Conservation (phyloP, 2,329 filamentous ascomycete genomes). For the Fusarium chuoi region DNA sequence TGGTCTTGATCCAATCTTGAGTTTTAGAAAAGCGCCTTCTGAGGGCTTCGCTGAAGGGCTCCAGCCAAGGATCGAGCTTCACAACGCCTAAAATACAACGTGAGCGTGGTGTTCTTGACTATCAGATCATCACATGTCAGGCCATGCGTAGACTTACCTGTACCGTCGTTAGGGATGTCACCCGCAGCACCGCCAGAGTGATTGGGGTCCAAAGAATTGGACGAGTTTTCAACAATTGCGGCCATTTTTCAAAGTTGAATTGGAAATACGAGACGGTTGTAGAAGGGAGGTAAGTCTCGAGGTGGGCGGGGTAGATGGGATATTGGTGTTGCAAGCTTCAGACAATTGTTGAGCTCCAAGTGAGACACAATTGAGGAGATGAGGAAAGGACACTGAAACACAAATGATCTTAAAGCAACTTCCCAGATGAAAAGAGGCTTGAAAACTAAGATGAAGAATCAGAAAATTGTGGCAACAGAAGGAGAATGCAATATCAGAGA, state of each 20-base stretch:
- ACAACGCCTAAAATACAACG: slow-evolving; percentile 73
- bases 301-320: slow-evolving; percentile 38
- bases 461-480: slow-evolving; percentile 30
- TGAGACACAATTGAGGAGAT: slow-evolving; percentile 36
- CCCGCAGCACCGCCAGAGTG: slow-evolving; percentile 54
- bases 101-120: slow-evolving; percentile 22
- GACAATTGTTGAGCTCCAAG: slow-evolving; percentile 35
- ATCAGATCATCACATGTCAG: slow-evolving; percentile 40
- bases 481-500: slow-evolving; percentile 38
- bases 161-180: slow-evolving; percentile 74
- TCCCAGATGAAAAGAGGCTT: slow-evolving; percentile 23
- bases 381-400: slow-evolving; percentile 17
- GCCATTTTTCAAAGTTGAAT: slow-evolving; percentile 48
- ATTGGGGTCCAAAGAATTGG: slow-evolving; percentile 56
- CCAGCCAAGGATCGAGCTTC: slow-evolving; percentile 88
- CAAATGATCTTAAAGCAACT: slow-evolving; percentile 9
- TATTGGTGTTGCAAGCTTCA: slow-evolving; percentile 37
- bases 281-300: slow-evolving; percentile 22
- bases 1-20: slow-evolving; percentile 85
- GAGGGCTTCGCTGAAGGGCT: slow-evolving; percentile 82
- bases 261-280: slow-evolving; percentile 22
- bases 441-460: slow-evolving; percentile 24
- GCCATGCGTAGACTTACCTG: slow-evolving; percentile 62
- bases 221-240: slow-evolving; percentile 51
- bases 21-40: slow-evolving; percentile 81